A percentile compares a stretch with the other conserved stretches of the same genome.
Conservation (phyloP, 345 rosid species). For the Lepidium didymum region DNA sequence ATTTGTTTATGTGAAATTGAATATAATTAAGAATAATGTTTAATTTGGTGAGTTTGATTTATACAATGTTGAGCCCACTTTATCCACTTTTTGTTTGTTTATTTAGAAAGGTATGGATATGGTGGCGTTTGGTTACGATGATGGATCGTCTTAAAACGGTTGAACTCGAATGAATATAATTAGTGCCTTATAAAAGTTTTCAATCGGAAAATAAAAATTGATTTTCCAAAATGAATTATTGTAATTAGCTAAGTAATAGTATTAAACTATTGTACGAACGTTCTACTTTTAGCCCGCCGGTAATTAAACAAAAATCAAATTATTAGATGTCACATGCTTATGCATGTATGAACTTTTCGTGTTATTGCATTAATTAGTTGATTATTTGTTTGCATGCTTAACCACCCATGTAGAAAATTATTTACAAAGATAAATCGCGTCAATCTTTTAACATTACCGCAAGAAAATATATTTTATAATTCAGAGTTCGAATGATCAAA, state of each 20-base stretch:
- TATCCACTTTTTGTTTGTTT: conserved; percentile 1
- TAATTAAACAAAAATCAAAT: not conserved
- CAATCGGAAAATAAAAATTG: not conserved
- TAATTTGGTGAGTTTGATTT: not conserved
- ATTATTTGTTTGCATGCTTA: not conserved
- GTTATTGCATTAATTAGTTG: not conserved
- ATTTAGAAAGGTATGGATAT: not conserved
- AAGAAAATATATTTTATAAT: too few species aligned
- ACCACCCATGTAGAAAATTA: too few species aligned
- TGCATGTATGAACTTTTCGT: not conserved
- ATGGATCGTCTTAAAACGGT: not conserved
- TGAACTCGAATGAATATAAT: not conserved
- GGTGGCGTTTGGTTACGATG: not conserved
- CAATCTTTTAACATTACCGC: too few species aligned
- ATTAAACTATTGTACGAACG: not conserved
- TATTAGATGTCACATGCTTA: not conserved
- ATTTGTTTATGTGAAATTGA: not conserved
- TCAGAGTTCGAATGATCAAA: too few species aligned
- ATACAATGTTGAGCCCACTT: conserved; percentile 11
- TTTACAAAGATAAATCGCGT: too few species aligned
- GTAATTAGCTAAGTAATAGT: not conserved
- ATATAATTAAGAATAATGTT: not conserved
- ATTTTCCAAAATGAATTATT: not conserved
- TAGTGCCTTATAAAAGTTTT: not conserved
- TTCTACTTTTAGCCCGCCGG: not conserved